Conservation (phyloP, 306 rosid species). For the Boehmeria nivea region DNA sequence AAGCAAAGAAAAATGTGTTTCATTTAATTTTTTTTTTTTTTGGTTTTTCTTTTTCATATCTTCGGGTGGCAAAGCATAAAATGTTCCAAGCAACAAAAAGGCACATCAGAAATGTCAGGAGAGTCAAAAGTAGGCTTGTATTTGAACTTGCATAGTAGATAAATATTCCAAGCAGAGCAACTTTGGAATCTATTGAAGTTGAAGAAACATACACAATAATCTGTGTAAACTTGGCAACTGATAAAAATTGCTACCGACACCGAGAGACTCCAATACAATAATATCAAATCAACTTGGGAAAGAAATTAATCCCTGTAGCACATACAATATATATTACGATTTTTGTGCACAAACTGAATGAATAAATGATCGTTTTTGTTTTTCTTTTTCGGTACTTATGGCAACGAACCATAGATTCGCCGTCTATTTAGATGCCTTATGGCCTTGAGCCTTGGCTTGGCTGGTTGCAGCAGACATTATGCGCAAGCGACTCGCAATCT, state of each 20-base stretch:
- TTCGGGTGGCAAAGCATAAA: too few relatives aligned
- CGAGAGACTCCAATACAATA: neutral
- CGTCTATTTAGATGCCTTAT: constrained; percentile 52
- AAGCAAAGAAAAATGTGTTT: too few relatives aligned
- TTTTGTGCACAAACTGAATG: constrained; percentile 16
- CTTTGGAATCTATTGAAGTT: too few relatives aligned
- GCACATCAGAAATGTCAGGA: too few relatives aligned
- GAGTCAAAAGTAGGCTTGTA: too few relatives aligned
- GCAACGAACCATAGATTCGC: neutral
- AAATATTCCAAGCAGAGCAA: neutral
- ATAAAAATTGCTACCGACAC: constrained; percentile 3
- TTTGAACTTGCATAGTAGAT: too few relatives aligned
- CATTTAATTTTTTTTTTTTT: too few relatives aligned
- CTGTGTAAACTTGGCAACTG: constrained; percentile 7
- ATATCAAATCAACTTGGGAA: neutral
- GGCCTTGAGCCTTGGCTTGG: constrained; percentile 72
- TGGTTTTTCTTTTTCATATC: too few relatives aligned
- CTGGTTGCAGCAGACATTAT: constrained; percentile 62
- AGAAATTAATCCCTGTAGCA: neutral
- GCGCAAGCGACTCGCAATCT: constrained; percentile 70
- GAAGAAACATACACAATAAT: neutral
- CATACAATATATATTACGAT: neutral
- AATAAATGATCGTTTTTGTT: neutral
- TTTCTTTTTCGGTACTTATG: neutral
- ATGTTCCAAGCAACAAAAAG: too few relatives aligned